Evolutionary conservation across 148 eudicot species (phyloP), one percentile per base, ranked within the genome.

Genomic region (Chenopodium berlandieri): DNA sequence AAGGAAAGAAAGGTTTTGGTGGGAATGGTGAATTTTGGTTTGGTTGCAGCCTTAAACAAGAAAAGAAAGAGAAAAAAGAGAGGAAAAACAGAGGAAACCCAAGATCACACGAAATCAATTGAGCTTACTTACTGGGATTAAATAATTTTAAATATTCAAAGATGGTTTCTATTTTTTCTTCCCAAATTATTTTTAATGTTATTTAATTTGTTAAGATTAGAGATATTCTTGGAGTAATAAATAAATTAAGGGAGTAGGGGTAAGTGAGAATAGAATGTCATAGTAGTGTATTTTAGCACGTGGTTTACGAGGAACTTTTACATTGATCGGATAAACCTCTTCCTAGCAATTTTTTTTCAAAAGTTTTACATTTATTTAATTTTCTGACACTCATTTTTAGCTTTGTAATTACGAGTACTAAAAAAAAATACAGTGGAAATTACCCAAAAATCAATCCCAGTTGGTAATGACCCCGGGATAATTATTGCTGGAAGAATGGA

Each of bases 71-170:
- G 6, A 75, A 30, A 11, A 44, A 22, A 71, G 60, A 20, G 13
- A 69, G 48, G 50, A 75, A 73, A 73, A 66, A 82, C 85, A 73
- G 80, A 82, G 54, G 50, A 65, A 71, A 81, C 11, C 87, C 68
- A 87, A 76, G 77, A 54, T 80, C 81, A 89, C 93, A 88, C 92
- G 95, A 89, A 92, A 89, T 65, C 85, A 79, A 86, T 83, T 73
- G 75, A 65, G 73, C 75, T 76, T 27, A 74, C 76, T 56, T 69
- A 50, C 62, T 56, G 25, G 16, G 52, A 40, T 40, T 5, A 20
- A 70, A 71, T 71, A 54, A 34, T 23, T 44, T 64, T 4, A 32
- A 30, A 27, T 14, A 54, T 14, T 54, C 17, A 3, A 54, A 13
- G 20, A 54, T 14, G 20, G 60, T 54, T 30, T 30, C 14, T 13